Conservation (phyloP, 306 rosid genomes). For the Arachis stenosperma region DNA sequence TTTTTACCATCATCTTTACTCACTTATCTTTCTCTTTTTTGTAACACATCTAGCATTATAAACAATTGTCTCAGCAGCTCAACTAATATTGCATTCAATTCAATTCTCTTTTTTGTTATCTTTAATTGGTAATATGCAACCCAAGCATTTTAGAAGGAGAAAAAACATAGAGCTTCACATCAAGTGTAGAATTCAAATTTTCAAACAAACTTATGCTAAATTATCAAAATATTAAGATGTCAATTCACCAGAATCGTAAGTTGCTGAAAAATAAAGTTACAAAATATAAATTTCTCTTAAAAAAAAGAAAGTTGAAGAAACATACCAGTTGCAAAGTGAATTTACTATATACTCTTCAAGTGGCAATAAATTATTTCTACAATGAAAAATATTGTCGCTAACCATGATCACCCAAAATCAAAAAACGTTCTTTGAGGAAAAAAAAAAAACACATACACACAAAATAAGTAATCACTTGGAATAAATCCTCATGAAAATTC, state of each 20-base stretch:
- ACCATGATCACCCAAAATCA: slow-evolving; percentile 53
- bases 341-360: slow-evolving; percentile 82
- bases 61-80: background rate
- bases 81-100: background rate
- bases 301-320: background rate
- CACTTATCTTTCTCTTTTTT: too few species aligned
- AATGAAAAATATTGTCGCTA: slow-evolving; percentile 68
- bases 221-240: slow-evolving; percentile 12
- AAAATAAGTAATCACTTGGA: background rate
- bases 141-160: background rate
- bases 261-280: too few species aligned
- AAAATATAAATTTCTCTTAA: background rate
- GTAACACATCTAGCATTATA: too few species aligned
- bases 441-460: slow-evolving; percentile 5
- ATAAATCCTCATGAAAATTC: slow-evolving; percentile 8
- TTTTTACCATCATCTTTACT: too few species aligned
- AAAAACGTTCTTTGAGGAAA: background rate
- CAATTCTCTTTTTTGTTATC: background rate
- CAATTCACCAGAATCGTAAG: slow-evolving; percentile 2
- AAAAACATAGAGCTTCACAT: slow-evolving; percentile 16
- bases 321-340: slow-evolving; percentile 79
- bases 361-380: slow-evolving; percentile 95
- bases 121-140: background rate
- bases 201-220: background rate
- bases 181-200: background rate